These are phyloP conservation scores for Cryptococcus maquisensis DNA, from an alignment of 1,284 basidiomycete genomes.

Conservation along the genomic window DNA sequence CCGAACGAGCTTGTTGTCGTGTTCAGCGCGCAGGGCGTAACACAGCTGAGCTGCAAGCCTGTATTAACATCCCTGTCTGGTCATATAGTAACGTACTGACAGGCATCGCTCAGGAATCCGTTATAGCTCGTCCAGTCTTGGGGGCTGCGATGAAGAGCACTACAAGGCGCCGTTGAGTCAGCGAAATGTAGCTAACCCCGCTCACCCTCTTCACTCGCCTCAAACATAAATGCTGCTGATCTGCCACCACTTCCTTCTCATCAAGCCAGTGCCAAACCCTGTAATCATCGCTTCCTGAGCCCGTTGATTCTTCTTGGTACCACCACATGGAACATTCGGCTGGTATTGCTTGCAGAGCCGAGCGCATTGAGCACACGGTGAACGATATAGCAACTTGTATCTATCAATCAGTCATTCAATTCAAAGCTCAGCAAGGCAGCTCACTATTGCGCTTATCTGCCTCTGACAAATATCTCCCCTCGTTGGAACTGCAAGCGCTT, in stretches of 20 bases:
- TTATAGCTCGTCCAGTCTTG: conserved; percentile 49
- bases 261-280: background rate
- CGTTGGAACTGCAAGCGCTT: background rate
- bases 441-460: conserved; percentile 6
- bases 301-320: background rate
- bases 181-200: background rate
- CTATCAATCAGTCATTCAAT: background rate
- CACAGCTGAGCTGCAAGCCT: conserved; percentile 37
- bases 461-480: conserved; percentile 1
- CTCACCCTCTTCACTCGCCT: conserved; percentile 19
- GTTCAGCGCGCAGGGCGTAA: conserved; percentile 26
- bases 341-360: conserved; percentile 35
- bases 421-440: background rate
- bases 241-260: background rate
- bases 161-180: conserved; percentile 9
- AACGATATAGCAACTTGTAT: conserved; percentile 42
- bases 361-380: conserved; percentile 43
- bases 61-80: background rate
- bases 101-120: conserved; percentile 41
- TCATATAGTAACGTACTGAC: conserved; percentile 18
- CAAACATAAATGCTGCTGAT: conserved; percentile 18
- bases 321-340: conserved; percentile 37
- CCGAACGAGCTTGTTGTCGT: conserved; percentile 26
- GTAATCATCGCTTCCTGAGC: background rate
- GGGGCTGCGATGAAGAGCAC: conserved; percentile 44